Evolutionary conservation across 2,329 filamentous ascomycete species (phyloP).

Genomic region (Ophiocordyceps polyrhachis-furcata): DNA sequence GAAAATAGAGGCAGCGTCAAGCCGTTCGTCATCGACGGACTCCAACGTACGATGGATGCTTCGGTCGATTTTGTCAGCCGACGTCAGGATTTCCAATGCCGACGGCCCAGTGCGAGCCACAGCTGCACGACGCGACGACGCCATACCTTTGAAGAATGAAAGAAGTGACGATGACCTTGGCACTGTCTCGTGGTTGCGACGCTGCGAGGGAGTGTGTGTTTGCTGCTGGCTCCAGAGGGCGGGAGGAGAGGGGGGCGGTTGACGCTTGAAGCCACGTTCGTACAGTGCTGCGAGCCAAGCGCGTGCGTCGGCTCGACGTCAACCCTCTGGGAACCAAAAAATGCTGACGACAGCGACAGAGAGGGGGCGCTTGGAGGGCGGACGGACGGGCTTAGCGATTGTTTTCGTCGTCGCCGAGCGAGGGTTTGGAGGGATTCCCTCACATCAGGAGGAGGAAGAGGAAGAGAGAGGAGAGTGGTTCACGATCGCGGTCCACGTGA

Average conservation of each 20-base stretch:
- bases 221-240: background rate
- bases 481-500: slow-evolving; percentile 18
- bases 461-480: slow-evolving; percentile 4
- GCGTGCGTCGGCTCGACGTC: background rate
- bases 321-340: background rate
- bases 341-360: too few relatives aligned
- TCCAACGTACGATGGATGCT: background rate
- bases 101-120: background rate
- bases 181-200: background rate
- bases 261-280: slow-evolving; percentile 2
- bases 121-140: background rate
- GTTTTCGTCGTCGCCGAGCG: background rate
- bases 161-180: background rate
- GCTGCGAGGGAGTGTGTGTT: background rate
- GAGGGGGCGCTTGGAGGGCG: too few relatives aligned
- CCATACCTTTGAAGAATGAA: background rate
- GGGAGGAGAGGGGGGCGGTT: too few relatives aligned
- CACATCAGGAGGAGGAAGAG: background rate
- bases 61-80: background rate
- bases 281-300: background rate
- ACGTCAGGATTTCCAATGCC: background rate
- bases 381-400: too few relatives aligned
- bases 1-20: background rate
- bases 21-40: background rate
- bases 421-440: background rate